Conservation (phyloP, 208 protist species). For the Trypanosoma platydactyli region DNA sequence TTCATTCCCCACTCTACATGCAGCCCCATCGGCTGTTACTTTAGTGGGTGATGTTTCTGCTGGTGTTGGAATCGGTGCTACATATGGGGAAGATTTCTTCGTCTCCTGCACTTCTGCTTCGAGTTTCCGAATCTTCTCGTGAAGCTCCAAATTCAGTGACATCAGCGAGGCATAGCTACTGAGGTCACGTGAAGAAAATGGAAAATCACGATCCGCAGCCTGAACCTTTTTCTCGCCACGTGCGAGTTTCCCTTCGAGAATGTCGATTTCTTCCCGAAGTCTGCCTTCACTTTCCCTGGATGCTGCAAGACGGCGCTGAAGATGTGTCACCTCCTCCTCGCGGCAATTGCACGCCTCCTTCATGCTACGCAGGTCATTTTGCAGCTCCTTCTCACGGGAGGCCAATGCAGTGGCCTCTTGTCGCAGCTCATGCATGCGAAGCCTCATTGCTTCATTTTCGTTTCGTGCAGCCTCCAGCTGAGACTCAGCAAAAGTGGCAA, state of each 20-base stretch:
- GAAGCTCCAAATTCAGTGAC: conserved; percentile 55
- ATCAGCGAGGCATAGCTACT: conserved; percentile 75
- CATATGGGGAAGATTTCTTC: neutral
- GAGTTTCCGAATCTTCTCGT: conserved; percentile 35
- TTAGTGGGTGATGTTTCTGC: neutral
- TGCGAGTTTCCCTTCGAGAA: conserved; percentile 43
- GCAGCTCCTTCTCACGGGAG: conserved; percentile 45
- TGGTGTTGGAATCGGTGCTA: neutral
- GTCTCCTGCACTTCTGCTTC: conserved; percentile 34
- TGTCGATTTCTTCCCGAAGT: conserved; percentile 45
- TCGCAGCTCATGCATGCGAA: conserved; percentile 56
- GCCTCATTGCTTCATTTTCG: conserved; percentile 54
- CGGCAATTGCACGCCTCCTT: conserved; percentile 38
- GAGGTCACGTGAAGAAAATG: conserved; percentile 32
- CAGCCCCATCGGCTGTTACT: neutral
- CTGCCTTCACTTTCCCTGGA: conserved; percentile 31
- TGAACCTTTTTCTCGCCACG: conserved; percentile 31
- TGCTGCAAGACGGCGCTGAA: conserved; percentile 26
- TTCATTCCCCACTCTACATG: neutral
- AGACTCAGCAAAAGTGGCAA: conserved; percentile 44
- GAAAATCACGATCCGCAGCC: conserved; percentile 15
- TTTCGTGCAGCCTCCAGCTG: conserved; percentile 47
- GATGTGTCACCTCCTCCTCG: conserved; percentile 32
- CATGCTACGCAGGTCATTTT: conserved; percentile 37
- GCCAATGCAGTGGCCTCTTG: conserved; percentile 46